Evolutionary conservation across 768 basidiomycete genomes (phyloP).

Genomic region (Piloderma croceum): DNA sequence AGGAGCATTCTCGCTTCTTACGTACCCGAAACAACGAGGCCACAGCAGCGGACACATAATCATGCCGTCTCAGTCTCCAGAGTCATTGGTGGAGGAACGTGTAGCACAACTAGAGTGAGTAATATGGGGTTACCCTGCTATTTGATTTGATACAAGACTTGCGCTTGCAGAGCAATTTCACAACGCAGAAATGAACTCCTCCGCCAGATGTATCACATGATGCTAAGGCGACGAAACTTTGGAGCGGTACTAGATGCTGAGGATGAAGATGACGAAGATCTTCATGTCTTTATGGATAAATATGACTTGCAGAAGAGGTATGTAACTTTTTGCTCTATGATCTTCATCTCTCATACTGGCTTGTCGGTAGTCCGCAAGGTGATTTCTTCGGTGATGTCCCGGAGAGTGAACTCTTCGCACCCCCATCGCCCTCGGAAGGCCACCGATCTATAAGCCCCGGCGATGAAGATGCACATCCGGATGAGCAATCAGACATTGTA

Average conservation of each 20-base stretch:
- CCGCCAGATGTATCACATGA: conserved; percentile 64
- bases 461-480: conserved; percentile 4
- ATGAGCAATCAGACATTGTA: conserved; percentile 3
- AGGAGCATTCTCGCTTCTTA: too few species aligned
- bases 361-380: conserved; percentile 38
- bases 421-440: conserved; percentile 9
- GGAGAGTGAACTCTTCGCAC: conserved; percentile 25
- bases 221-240: conserved; percentile 45
- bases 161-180: conserved; percentile 47
- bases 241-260: conserved; percentile 36
- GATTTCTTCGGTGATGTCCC: conserved; percentile 36
- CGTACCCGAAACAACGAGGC: too few species aligned
- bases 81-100: too few species aligned
- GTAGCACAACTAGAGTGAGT: conserved; percentile 29
- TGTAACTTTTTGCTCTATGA: conserved; percentile 13
- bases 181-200: conserved; percentile 65
- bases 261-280: conserved; percentile 33
- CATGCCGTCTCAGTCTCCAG: too few species aligned
- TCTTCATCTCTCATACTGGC: conserved; percentile 6
- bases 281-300: conserved; percentile 49
- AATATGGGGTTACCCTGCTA: not conserved
- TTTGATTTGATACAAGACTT: conserved; percentile 1
- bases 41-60: too few species aligned
- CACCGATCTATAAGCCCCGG: conserved; percentile 1
- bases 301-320: conserved; percentile 53